A percentile compares a stretch with the other conserved stretches of the same genome.
Evolutionary conservation across 2,329 filamentous ascomycete genomes (phyloP).

Genomic region (Fusarium sulawesiense): DNA sequence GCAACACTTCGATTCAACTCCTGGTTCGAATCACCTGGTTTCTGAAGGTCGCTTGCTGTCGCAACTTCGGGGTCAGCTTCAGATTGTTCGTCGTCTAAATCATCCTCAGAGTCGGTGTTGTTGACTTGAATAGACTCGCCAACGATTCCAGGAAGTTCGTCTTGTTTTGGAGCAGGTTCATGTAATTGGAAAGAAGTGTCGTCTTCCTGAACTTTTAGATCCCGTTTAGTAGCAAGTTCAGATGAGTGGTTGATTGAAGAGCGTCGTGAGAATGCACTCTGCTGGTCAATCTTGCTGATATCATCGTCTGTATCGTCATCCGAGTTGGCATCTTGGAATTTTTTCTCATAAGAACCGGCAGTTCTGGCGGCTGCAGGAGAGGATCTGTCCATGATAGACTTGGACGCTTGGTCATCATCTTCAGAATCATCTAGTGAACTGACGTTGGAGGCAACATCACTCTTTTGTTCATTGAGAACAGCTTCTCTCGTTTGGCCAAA

Average conservation of each 20-base stretch:
- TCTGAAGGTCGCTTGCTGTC: not conserved
- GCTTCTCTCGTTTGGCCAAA: not conserved
- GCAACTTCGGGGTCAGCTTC: not conserved
- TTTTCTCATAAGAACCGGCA: not conserved
- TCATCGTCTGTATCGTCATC: constrained; percentile 2
- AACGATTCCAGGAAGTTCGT: not conserved
- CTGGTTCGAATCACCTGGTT: not conserved
- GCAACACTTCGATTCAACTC: not conserved
- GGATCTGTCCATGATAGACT: not conserved
- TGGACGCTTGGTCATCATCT: not conserved
- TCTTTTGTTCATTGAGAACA: not conserved
- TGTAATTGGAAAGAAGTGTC: not conserved
- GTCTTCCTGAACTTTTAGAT: constrained; percentile 3
- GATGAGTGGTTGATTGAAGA: not conserved
- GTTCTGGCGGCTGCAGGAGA: not conserved
- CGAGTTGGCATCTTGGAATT: not conserved
- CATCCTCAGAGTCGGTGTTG: constrained; percentile 6
- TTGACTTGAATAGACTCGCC: constrained; percentile 3
- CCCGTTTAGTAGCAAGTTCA: not conserved
- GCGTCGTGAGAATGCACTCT: constrained; percentile 1
- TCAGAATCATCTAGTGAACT: constrained; percentile 11
- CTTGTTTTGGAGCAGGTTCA: not conserved
- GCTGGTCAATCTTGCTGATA: not conserved
- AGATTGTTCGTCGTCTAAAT: constrained; percentile 8
- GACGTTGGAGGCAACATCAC: not conserved